Base-by-base conservation (phyloP, 495 filamentous ascomycete genomes). In the Recurvomyces mirabilis region DNA sequence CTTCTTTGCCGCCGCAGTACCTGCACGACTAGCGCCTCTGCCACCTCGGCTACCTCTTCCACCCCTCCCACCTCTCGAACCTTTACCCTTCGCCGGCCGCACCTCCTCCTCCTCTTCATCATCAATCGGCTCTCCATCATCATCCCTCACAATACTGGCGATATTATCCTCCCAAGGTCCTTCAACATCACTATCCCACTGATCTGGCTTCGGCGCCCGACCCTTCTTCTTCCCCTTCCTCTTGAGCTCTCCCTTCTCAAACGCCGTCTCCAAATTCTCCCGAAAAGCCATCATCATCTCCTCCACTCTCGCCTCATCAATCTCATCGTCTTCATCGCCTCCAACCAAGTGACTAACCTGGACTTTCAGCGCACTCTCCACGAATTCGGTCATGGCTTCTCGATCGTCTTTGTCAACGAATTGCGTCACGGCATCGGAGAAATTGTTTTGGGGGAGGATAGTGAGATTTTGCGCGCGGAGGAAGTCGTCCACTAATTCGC, bases 371-470 rank as follows among this genome's bases (percentile, higher is more conserved):
- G 81, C 85, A 13, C 93, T 80, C 31, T 77, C 77, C 19, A 96
- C 82, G 53, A 96, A 96, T 53, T 73, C 74, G 53, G 93, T 81
- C 73, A 96, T 82, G 0, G 88, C 88, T 51, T 91, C 78, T 51
- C 87, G 93, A 63, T 99, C 91, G 53, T 94, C 85, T 51, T 96
- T 96, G 61, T 87, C 80, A 19, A 96, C 85, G 59, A 88, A 99
- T 49, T 93, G 84, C 41, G 78, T 78, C 6, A 99, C 87, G 0
- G 91, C 93, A 61, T 96, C 88, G 5, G 87, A 82, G 57, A 99
- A 94, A 0, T 77, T 82, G 39, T 87, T 88, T 54, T 89, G 80
- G 0, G 91, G 88, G 0, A 99, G 69, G 46, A 96, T 91, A 46
- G 84, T 89, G 10, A 96, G 70, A 0, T 82, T 84, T 47, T 96